Conservation (phyloP, 2,329 filamentous ascomycete species). For the Fusarium hostae region DNA sequence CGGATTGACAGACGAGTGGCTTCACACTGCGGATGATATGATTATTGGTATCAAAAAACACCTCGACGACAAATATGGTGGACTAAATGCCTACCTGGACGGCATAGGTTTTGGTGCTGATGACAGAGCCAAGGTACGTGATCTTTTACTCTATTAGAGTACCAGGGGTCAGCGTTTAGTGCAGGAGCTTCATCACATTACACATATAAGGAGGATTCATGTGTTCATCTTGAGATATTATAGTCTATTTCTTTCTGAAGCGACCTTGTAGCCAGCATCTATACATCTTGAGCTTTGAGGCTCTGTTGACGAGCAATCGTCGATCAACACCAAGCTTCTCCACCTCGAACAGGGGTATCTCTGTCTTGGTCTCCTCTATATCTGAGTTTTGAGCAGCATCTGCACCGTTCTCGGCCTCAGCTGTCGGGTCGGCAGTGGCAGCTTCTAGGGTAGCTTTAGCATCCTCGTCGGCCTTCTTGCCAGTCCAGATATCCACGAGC, state of each 20-base stretch:
- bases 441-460: conserved; percentile 1
- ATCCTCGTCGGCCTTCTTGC: conserved; percentile 46
- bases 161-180: background rate
- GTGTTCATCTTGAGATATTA: conserved; percentile 23
- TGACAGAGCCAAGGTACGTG: conserved; percentile 55
- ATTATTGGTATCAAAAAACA: conserved; percentile 68
- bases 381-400: conserved; percentile 23
- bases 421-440: background rate
- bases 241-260: conserved; percentile 74
- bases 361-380: conserved; percentile 26
- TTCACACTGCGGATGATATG: conserved; percentile 71
- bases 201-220: background rate
- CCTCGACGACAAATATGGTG: conserved; percentile 71
- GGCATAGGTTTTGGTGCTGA: conserved; percentile 66
- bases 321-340: conserved; percentile 85
- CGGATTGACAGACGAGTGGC: conserved; percentile 80
- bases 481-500: conserved; percentile 81
- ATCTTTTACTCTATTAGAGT: conserved; percentile 55
- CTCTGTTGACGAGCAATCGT: conserved; percentile 90
- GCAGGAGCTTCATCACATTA: background rate
- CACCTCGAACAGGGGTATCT: conserved; percentile 69
- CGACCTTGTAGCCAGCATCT: conserved; percentile 93
- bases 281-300: conserved; percentile 95
- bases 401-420: background rate
- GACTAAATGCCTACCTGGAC: conserved; percentile 72